Evolutionary conservation across 768 basidiomycete genomes (phyloP).

Genomic region (Jaapia argillacea): DNA sequence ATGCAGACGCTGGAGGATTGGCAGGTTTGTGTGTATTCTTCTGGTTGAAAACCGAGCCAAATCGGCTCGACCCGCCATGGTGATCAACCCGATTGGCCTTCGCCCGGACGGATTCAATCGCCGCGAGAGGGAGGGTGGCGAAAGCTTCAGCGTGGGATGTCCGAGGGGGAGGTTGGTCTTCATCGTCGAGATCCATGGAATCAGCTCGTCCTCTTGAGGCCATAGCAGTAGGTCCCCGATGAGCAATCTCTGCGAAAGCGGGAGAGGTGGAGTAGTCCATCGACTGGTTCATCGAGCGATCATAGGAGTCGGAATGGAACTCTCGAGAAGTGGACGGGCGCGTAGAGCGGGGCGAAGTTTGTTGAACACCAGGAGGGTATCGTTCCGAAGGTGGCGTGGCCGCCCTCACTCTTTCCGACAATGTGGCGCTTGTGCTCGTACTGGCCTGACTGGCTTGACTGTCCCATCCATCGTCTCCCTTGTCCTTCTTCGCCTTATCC

Average conservation of each 20-base stretch:
- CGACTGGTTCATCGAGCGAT: background rate
- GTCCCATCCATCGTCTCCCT: conserved; percentile 1
- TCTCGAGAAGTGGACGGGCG: background rate
- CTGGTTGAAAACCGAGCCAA: conserved; percentile 6
- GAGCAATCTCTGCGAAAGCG: background rate
- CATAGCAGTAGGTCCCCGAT: background rate
- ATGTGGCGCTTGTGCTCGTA: background rate
- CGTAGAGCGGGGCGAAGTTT: background rate
- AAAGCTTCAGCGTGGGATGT: conserved; percentile 27
- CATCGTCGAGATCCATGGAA: conserved; percentile 9
- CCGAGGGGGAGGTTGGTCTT: conserved; percentile 11
- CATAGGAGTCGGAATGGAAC: background rate
- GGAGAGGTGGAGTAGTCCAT: background rate
- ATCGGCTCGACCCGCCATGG: conserved; percentile 4
- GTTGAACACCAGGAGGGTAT: background rate
- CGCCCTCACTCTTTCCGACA: background rate
- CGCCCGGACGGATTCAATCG: conserved; percentile 14
- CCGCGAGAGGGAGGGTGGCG: conserved; percentile 21
- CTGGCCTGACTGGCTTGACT: conserved; percentile 8
- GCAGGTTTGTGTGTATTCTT: conserved; percentile 7
- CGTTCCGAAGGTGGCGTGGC: background rate
- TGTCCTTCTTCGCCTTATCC: conserved; percentile 11
- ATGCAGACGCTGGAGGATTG: conserved; percentile 7
- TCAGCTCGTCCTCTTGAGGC: background rate
- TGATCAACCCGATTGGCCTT: conserved; percentile 10